Conservation (phyloP, 352 stramenopile species). For the Pythium dissotocum region DNA sequence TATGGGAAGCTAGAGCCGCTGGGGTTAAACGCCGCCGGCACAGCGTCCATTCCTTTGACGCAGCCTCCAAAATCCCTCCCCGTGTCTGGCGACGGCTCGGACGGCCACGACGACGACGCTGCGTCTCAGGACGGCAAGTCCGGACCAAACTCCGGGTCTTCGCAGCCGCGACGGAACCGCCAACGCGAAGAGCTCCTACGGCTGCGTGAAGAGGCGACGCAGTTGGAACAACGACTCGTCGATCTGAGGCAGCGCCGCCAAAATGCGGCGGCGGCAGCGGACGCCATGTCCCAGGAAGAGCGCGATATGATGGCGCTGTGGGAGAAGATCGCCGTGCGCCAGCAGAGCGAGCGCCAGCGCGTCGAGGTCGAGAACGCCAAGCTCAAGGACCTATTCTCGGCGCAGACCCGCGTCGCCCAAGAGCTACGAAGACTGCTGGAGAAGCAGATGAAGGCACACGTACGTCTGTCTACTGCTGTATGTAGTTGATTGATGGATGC, state of each 20-base stretch:
- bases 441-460: slow-evolving; percentile 5
- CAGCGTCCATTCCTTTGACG: not conserved
- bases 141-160: not conserved
- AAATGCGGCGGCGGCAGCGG: slow-evolving; percentile 9
- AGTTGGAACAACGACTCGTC: slow-evolving; percentile 32
- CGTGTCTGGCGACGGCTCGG: not conserved
- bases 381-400: slow-evolving; percentile 18
- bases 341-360: slow-evolving; percentile 11
- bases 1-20: slow-evolving; percentile 15
- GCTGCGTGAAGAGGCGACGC: slow-evolving; percentile 35
- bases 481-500: not conserved
- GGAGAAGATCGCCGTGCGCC: slow-evolving; percentile 19
- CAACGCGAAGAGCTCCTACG: slow-evolving; percentile 38
- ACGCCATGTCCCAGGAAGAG: slow-evolving; percentile 25
- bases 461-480: not conserved
- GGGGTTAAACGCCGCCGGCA: not conserved
- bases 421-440: slow-evolving; percentile 12
- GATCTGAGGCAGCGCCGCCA: slow-evolving; percentile 20
- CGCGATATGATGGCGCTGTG: slow-evolving; percentile 28
- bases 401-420: slow-evolving; percentile 5
- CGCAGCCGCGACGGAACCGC: slow-evolving; percentile 19
- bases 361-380: slow-evolving; percentile 26
- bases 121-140: slow-evolving; percentile 16
- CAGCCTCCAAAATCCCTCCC: not conserved
- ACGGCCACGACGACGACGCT: slow-evolving; percentile 9